Conservation (phyloP, 2,329 filamentous ascomycete genomes). For the Fusarium sp. region DNA sequence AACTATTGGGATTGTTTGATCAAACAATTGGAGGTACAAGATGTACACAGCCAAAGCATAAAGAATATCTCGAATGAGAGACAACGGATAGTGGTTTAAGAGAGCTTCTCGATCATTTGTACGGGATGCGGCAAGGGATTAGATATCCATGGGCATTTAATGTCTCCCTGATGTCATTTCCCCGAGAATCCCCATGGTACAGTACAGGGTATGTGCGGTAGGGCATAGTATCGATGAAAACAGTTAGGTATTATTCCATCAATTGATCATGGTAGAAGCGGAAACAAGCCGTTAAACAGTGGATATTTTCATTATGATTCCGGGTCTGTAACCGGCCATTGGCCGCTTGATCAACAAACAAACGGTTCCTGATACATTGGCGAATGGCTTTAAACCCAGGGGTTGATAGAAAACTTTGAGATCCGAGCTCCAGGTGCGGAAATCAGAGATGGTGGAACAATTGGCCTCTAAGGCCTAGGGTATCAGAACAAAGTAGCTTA, state of each 20-base stretch:
- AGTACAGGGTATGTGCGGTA: constrained; percentile 24
- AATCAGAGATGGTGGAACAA: too few species aligned
- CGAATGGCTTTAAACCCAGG: not conserved
- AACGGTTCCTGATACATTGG: not conserved
- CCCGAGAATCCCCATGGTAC: not conserved
- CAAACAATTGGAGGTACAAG: not conserved
- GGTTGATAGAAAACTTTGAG: not conserved
- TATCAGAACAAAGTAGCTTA: not conserved
- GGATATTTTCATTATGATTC: not conserved
- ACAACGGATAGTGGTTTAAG: not conserved
- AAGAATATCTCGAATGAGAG: not conserved
- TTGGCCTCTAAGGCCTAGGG: not conserved
- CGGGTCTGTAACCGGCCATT: constrained; percentile 10
- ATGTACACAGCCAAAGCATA: not conserved
- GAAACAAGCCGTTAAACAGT: constrained; percentile 32
- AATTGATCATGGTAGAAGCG: constrained; percentile 9
- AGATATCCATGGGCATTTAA: not conserved
- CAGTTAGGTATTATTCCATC: not conserved
- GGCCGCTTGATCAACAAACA: constrained; percentile 10
- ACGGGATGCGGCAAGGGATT: not conserved
- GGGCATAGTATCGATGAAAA: constrained; percentile 25
- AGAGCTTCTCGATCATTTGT: not conserved
- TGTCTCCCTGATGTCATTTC: constrained; percentile 28
- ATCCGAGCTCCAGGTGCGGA: not conserved
- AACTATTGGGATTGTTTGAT: not conserved